These are phyloP conservation scores for Claviceps cyperi DNA, from an alignment of 2,329 filamentous ascomycete genomes.

Conservation along the genomic window DNA sequence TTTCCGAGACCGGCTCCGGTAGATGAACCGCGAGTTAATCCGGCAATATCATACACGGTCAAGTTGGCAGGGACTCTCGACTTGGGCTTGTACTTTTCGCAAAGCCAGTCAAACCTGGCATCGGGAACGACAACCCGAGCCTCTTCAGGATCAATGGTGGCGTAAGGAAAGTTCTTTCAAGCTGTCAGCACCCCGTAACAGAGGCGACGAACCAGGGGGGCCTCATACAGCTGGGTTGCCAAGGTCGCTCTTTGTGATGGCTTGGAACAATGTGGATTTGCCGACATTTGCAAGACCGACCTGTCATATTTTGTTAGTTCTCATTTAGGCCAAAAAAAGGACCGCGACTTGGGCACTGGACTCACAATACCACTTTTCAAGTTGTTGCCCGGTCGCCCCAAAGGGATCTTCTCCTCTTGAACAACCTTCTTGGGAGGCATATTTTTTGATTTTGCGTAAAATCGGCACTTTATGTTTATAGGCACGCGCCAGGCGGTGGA, in stretches of 20 bases:
- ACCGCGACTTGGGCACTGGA: constrained; percentile 4
- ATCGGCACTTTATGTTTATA: constrained; percentile 34
- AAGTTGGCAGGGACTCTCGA: constrained; percentile 92
- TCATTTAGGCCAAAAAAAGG: not conserved
- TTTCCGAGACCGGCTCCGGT: constrained; percentile 97
- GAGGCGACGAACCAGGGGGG: constrained; percentile 16
- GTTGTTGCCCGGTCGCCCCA: constrained; percentile 94
- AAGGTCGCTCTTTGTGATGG: constrained; percentile 92
- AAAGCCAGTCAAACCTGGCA: constrained; percentile 89
- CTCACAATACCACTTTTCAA: constrained; percentile 97
- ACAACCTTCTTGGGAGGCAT: constrained; percentile 94
- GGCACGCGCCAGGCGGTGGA: constrained; percentile 38
- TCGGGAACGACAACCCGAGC: constrained; percentile 94
- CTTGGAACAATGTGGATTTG: constrained; percentile 98
- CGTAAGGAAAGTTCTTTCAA: constrained; percentile 86
- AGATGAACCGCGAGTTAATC: constrained; percentile 86
- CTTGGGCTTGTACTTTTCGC: constrained; percentile 94
- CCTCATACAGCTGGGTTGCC: constrained; percentile 84
- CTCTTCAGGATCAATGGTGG: constrained; percentile 97
- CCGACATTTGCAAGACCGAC: constrained; percentile 98
- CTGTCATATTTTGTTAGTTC: constrained; percentile 28
- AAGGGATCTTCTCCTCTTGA: constrained; percentile 87
- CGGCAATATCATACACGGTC: constrained; percentile 97
- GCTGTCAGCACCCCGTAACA: constrained; percentile 26
- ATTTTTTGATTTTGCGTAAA: constrained; percentile 48